Evolutionary conservation across 176 grass and related monocot genomes (phyloP).

Genomic region (Cenchrus americanus): DNA sequence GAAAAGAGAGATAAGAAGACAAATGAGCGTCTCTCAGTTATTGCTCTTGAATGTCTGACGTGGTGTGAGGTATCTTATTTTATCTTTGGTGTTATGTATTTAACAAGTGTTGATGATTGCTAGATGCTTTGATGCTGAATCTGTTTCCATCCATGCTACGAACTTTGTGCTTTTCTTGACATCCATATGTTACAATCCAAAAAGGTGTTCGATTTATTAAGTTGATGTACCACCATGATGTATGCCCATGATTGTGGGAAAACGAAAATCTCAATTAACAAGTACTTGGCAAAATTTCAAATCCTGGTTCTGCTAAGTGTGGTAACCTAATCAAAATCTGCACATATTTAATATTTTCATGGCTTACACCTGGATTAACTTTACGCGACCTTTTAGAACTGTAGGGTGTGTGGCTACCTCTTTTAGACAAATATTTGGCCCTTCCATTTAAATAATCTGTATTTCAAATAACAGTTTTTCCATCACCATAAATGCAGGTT

Average conservation of each 20-base stretch:
- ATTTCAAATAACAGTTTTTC: not conserved
- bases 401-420: not conserved
- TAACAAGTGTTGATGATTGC: too few relatives aligned
- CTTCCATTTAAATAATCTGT: not conserved
- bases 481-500: slow-evolving; percentile 37
- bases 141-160: too few relatives aligned
- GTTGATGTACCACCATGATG: not conserved
- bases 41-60: slow-evolving; percentile 61
- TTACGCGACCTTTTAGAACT: not conserved
- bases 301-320: too few relatives aligned
- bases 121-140: too few relatives aligned
- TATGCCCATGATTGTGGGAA: not conserved
- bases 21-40: slow-evolving; percentile 54
- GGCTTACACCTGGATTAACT: not conserved
- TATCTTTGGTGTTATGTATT: not conserved
- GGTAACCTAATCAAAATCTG: not conserved
- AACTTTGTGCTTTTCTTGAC: too few relatives aligned
- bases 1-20: slow-evolving; percentile 57
- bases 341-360: not conserved
- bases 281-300: not conserved
- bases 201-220: too few relatives aligned
- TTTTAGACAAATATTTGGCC: not conserved
- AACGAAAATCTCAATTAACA: not conserved
- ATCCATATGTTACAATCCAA: too few relatives aligned
- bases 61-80: slow-evolving; percentile 57